Percentiles rank a stretch among this genome's conserved stretches.
Conservation (phyloP, 164 flowering plant genomes). For the Nymphaea thermarum region DNA sequence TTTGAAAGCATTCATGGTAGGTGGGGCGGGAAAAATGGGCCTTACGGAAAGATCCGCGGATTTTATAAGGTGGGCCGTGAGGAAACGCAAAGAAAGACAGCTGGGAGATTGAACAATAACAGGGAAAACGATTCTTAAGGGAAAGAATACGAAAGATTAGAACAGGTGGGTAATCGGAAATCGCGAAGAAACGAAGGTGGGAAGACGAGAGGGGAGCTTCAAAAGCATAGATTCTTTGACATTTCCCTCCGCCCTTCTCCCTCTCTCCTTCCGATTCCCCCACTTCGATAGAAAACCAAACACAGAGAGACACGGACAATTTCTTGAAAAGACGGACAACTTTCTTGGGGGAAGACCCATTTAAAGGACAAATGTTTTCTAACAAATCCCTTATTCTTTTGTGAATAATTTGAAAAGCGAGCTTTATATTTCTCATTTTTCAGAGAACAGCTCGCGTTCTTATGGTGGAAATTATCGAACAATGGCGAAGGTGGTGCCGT, state of each 20-base stretch:
- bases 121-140: neutral
- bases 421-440: too few species aligned
- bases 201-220: neutral
- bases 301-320: neutral
- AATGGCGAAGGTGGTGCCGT: too few species aligned
- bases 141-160: neutral
- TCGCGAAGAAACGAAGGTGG: neutral
- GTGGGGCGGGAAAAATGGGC: neutral
- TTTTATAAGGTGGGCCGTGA: neutral
- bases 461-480: too few species aligned
- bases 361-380: neutral
- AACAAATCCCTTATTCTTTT: neutral
- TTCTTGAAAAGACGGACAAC: neutral
- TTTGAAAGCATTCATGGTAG: conserved; percentile 12
- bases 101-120: neutral
- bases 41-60: neutral
- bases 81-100: neutral
- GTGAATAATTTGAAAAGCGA: too few species aligned
- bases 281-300: neutral
- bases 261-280: neutral
- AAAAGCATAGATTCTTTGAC: neutral
- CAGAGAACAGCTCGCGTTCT: too few species aligned
- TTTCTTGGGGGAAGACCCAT: neutral
- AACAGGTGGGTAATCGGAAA: neutral
- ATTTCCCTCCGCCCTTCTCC: neutral